phyloP scores from a whole-genome alignment of 2,329 filamentous ascomycete genomes.

The Geosmithia putterillii region DNA sequence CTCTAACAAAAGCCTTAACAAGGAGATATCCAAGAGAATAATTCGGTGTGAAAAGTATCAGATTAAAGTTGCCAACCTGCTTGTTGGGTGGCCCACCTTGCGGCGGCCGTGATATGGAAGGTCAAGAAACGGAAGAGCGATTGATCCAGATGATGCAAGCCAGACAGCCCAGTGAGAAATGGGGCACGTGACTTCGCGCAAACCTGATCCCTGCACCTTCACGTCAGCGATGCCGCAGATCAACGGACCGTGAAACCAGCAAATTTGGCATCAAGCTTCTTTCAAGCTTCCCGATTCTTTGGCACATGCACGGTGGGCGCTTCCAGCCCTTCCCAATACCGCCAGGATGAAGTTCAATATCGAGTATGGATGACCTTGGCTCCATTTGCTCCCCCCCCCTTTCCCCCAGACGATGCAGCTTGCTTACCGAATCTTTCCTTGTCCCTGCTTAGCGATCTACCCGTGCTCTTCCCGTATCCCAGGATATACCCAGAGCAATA shows the following conservation, averaged over 20 bases:
- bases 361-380: slow-evolving; percentile 24
- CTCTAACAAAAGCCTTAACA: no score
- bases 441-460: slow-evolving; percentile 30
- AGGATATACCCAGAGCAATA: slow-evolving; percentile 50
- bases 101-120: no score
- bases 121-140: no score
- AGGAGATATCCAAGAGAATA: no score
- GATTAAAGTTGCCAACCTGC: no score
- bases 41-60: slow-evolving; percentile 6
- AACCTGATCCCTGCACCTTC: neutral
- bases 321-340: slow-evolving; percentile 1
- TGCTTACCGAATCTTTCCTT: slow-evolving; percentile 1
- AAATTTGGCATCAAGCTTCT: neutral
- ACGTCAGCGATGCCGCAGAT: neutral
- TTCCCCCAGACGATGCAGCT: neutral
- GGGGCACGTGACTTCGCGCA: neutral
- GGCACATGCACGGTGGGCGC: slow-evolving; percentile 1
- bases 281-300: neutral
- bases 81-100: no score
- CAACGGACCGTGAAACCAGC: neutral
- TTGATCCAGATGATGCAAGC: no score
- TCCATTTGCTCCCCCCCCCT: neutral
- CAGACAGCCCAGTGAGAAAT: neutral
- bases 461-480: slow-evolving; percentile 46
- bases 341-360: slow-evolving; percentile 38